phyloP scores from a whole-genome alignment of 257 asterid genomes.

The Solanum tarapatanum region DNA sequence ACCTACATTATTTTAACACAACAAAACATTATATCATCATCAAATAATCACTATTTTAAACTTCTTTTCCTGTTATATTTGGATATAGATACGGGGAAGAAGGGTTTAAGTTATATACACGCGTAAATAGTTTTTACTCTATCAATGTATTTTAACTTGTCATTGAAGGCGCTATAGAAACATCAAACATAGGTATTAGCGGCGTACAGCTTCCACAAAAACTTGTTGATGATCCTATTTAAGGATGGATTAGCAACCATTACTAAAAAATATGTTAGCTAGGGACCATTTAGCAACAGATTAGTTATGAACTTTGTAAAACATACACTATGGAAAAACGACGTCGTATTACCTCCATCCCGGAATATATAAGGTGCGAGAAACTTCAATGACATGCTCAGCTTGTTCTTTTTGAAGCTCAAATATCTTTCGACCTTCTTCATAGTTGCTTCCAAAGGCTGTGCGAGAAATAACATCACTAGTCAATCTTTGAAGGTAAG shows the following conservation, averaged over 20 bases:
- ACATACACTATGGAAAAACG: not conserved
- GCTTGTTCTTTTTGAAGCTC: constrained; percentile 9
- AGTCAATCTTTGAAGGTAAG: constrained; percentile 18
- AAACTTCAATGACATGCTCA: constrained; percentile 1
- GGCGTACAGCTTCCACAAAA: not conserved
- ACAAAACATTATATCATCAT: not conserved
- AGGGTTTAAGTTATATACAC: not conserved
- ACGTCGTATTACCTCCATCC: constrained; percentile 24
- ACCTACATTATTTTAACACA: not conserved
- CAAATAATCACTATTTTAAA: not conserved
- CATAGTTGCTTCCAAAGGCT: constrained; percentile 37
- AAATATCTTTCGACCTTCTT: constrained; percentile 39
- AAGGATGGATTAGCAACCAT: not conserved
- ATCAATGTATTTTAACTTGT: not conserved
- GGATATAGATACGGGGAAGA: not conserved
- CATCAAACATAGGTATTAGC: not conserved
- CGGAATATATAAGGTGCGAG: constrained; percentile 17
- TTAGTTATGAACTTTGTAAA: not conserved
- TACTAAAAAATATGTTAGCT: not conserved
- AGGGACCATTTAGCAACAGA: not conserved
- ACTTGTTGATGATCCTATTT: not conserved
- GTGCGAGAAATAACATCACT: constrained; percentile 37
- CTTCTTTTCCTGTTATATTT: not conserved
- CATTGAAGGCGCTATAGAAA: not conserved
- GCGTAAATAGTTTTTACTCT: not conserved